Evolutionary conservation across 177 flowering plant genomes (phyloP).

Genomic region (Vitis hybrid): DNA sequence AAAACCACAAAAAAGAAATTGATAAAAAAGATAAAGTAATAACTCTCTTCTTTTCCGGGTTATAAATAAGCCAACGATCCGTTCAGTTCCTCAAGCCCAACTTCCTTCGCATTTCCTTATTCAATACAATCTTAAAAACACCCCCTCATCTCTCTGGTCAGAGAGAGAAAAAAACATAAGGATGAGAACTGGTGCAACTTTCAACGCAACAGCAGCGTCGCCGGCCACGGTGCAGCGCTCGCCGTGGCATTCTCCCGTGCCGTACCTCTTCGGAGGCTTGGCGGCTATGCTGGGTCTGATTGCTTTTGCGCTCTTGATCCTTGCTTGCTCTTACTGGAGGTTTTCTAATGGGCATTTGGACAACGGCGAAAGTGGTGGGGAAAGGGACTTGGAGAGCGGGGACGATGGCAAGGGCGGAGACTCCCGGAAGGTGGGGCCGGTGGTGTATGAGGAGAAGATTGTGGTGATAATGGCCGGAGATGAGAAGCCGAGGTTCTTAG

Average conservation of each 20-base stretch:
- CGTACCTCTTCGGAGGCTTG: constrained; percentile 56
- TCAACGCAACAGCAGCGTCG: background rate
- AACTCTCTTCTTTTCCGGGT: too few species aligned
- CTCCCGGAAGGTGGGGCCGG: constrained; percentile 2
- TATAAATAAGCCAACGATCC: too few species aligned
- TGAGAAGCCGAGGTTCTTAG: constrained; percentile 44
- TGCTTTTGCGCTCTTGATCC: constrained; percentile 47
- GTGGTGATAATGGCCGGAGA: constrained; percentile 63
- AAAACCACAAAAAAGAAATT: too few species aligned
- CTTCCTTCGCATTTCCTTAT: too few species aligned
- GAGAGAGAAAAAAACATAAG: too few species aligned
- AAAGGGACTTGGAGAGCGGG: constrained; percentile 25
- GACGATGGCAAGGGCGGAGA: constrained; percentile 16
- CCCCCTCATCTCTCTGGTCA: too few species aligned
- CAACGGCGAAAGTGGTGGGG: background rate
- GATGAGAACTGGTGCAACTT: too few species aligned
- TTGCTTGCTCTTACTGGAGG: constrained; percentile 60
- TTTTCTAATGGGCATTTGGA: constrained; percentile 20
- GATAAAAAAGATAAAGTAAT: too few species aligned
- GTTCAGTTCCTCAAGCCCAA: too few species aligned
- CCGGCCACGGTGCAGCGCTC: constrained; percentile 17
- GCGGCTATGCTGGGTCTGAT: constrained; percentile 57
- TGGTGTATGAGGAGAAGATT: constrained; percentile 44
- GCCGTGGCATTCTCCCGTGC: constrained; percentile 62
- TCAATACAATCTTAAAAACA: too few species aligned